Conservation (phyloP, 2,329 filamentous ascomycete species). For the Drechslera avenae region DNA sequence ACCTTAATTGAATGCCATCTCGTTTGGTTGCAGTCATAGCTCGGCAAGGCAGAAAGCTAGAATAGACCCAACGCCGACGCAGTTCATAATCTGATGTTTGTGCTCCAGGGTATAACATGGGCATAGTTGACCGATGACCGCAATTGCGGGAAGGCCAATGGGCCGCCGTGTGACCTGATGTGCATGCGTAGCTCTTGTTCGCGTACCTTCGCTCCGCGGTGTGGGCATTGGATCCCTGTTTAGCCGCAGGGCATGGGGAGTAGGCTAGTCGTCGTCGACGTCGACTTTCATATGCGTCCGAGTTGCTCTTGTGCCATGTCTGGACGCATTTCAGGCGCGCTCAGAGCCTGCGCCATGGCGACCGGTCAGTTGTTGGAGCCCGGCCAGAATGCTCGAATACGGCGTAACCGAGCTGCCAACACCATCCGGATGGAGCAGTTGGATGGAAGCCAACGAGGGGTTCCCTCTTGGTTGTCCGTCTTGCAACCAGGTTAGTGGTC, state of each 20-base stretch:
- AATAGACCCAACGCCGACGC: conserved; percentile 7
- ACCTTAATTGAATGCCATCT: conserved; percentile 10
- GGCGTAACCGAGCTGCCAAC: neutral
- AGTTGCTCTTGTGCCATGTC: neutral
- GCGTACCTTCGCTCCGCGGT: conserved; percentile 6
- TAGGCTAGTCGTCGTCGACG: conserved; percentile 4
- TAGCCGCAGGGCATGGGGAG: conserved; percentile 8
- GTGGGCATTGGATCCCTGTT: conserved; percentile 5
- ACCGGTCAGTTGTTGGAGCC: neutral
- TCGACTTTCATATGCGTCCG: neutral
- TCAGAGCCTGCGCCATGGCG: neutral
- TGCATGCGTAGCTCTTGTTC: conserved; percentile 15
- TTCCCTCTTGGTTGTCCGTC: conserved; percentile 5
- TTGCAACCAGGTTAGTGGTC: conserved; percentile 15
- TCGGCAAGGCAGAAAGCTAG: conserved; percentile 20
- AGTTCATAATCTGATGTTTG: conserved; percentile 7
- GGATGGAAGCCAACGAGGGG: neutral
- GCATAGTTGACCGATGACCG: conserved; percentile 8
- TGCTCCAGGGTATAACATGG: conserved; percentile 4
- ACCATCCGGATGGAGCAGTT: neutral
- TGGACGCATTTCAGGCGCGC: conserved; percentile 1
- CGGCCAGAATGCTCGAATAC: neutral
- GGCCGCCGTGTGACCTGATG: conserved; percentile 9
- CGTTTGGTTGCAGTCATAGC: conserved; percentile 7
- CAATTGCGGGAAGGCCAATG: conserved; percentile 3